phyloP scores from a whole-genome alignment of 2,329 filamentous ascomycete genomes.

The Fusarium guadeloupense region DNA sequence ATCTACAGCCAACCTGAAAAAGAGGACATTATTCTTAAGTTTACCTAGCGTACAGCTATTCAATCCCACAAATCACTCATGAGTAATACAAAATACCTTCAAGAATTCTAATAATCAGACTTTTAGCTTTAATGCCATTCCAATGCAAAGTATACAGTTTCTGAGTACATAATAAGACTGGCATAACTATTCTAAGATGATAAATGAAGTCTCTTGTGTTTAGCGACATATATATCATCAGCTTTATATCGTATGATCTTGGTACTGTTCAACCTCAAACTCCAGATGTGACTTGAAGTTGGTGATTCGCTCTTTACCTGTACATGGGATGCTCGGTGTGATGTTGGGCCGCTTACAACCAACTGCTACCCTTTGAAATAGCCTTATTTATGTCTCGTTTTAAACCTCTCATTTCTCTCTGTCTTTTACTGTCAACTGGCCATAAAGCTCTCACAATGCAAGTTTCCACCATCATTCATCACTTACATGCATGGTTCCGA shows the following conservation, averaged over 20 bases:
- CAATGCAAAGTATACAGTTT: no score
- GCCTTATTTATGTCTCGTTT: background rate
- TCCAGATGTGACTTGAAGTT: background rate
- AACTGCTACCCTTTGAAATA: background rate
- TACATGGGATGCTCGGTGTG: background rate
- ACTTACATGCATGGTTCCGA: slow-evolving; percentile 38
- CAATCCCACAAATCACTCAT: no score
- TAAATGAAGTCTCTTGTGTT: no score
- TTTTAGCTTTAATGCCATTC: no score
- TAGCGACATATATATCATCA: background rate
- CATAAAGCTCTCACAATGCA: background rate
- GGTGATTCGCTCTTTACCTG: background rate
- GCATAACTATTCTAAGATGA: no score
- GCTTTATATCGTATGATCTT: background rate
- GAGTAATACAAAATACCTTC: no score
- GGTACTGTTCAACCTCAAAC: no score
- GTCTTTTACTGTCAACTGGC: background rate
- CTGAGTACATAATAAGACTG: no score
- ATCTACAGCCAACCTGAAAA: no score
- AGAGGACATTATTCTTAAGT: no score
- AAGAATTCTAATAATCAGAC: no score
- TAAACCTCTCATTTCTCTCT: background rate
- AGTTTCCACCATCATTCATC: background rate
- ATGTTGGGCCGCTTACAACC: slow-evolving; percentile 28
- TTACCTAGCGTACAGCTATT: no score